phyloP scores from a whole-genome alignment of 225 moss, liverwort and hornwort genomes.

The Asterella californica region DNA sequence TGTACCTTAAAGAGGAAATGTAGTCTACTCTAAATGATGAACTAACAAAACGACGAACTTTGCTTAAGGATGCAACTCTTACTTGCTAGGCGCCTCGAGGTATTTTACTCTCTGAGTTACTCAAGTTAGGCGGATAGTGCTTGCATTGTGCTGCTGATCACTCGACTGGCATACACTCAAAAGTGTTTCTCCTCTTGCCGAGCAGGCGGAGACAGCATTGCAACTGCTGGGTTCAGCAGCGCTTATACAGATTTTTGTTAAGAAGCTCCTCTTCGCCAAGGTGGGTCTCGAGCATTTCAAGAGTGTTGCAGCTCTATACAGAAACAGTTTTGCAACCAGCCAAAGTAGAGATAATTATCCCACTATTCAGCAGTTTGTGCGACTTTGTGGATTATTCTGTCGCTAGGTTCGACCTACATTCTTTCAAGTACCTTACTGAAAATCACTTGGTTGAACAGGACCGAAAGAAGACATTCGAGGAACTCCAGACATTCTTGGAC shows the following conservation, averaged over 20 bases:
- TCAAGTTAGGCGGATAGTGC: too few species aligned
- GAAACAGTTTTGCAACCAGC: background rate
- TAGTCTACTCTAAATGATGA: too few species aligned
- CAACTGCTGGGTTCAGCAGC: conserved; percentile 89
- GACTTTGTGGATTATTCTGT: background rate
- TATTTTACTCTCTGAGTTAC: too few species aligned
- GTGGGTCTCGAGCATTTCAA: conserved; percentile 36
- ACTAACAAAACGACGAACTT: too few species aligned
- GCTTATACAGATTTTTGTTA: conserved; percentile 69
- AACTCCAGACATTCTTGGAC: conserved; percentile 64
- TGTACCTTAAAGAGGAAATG: too few species aligned
- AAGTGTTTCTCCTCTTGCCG: too few species aligned
- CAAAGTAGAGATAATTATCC: background rate
- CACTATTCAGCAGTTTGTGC: background rate
- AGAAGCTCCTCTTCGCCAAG: conserved; percentile 88
- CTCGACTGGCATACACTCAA: background rate
- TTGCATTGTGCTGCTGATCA: background rate
- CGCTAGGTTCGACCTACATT: background rate
- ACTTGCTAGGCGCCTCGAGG: too few species aligned
- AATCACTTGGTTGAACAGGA: conserved; percentile 43
- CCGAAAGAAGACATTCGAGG: conserved; percentile 62
- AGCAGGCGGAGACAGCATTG: conserved; percentile 86
- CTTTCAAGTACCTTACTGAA: background rate
- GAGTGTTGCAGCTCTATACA: background rate
- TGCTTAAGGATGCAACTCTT: too few species aligned